Conservation (phyloP, 208 protist genomes). For the Trypanosoma avium region DNA sequence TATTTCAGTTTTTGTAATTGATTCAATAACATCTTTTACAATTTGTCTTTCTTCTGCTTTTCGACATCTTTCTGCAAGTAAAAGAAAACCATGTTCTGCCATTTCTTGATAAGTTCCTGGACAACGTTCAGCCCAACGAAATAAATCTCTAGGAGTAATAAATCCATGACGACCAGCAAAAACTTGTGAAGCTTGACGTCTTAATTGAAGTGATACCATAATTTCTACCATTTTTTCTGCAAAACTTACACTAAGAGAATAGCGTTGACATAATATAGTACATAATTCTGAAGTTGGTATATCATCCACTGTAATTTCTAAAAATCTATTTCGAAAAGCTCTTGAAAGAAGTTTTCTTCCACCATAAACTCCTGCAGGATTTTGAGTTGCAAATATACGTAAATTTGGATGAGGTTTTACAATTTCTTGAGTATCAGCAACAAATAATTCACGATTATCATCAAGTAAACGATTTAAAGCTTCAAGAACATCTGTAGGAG, state of each 20-base stretch:
- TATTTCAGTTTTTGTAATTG: constrained; percentile 70
- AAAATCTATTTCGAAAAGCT: constrained; percentile 99
- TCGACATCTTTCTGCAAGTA: constrained; percentile 98
- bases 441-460: constrained; percentile 99
- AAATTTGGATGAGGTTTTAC: constrained; percentile 98
- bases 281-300: constrained; percentile 98
- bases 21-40: constrained; percentile 92
- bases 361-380: constrained; percentile 97
- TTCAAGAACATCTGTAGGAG: constrained; percentile 99
- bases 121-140: constrained; percentile 98
- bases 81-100: constrained; percentile 96
- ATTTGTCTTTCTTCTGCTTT: constrained; percentile 93
- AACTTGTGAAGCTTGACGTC: constrained; percentile 93
- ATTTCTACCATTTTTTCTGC: constrained; percentile 94
- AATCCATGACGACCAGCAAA: constrained; percentile 99
- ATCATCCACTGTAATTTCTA: constrained; percentile 99
- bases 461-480: constrained; percentile 99
- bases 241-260: constrained; percentile 92
- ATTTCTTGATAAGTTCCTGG: constrained; percentile 92
- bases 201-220: constrained; percentile 95
- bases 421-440: constrained; percentile 98
- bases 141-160: constrained; percentile 99
- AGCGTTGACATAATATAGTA: constrained; percentile 96
- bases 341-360: constrained; percentile 99
- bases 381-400: constrained; percentile 99